A percentile compares a stretch with the other conserved stretches of the same genome.
These are phyloP conservation scores for Fusarium armeniacum DNA, from an alignment of 2,329 filamentous ascomycete species.

Conservation along the genomic window DNA sequence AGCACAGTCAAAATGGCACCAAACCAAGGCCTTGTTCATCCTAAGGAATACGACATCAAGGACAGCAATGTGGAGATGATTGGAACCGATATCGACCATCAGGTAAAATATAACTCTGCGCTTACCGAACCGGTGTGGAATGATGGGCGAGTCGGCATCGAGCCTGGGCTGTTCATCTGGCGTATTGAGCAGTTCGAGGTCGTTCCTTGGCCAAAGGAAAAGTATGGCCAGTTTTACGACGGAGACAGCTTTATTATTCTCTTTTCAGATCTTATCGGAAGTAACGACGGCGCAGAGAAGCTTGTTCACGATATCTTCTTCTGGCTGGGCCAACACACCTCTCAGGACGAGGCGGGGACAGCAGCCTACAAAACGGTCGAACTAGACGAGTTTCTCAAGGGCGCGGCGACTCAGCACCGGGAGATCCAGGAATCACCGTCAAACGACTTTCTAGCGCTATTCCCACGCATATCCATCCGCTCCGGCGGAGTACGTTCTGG, in stretches of 20 bases:
- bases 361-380: constrained; percentile 80
- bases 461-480: constrained; percentile 71
- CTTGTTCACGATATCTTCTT: constrained; percentile 77
- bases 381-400: constrained; percentile 75
- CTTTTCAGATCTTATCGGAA: constrained; percentile 68
- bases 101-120: constrained; percentile 76
- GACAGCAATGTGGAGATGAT: constrained; percentile 78
- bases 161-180: constrained; percentile 72
- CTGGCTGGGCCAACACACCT: constrained; percentile 75
- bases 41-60: constrained; percentile 75
- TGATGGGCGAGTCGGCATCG: constrained; percentile 65
- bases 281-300: constrained; percentile 58
- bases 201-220: constrained; percentile 69
- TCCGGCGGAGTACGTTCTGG: constrained; percentile 73
- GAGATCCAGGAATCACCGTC: constrained; percentile 73
- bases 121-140: constrained; percentile 77
- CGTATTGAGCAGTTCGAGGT: constrained; percentile 77
- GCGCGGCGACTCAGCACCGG: constrained; percentile 73
- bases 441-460: constrained; percentile 71
- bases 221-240: constrained; percentile 73
- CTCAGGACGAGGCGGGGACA: constrained; percentile 76
- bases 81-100: constrained; percentile 74
- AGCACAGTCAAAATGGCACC: constrained; percentile 66
- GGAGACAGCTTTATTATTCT: constrained; percentile 78
- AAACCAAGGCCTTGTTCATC: constrained; percentile 72